These are phyloP conservation scores for Phylloporus sp. DNA, from an alignment of 1,284 basidiomycete genomes.

Conservation along the genomic window DNA sequence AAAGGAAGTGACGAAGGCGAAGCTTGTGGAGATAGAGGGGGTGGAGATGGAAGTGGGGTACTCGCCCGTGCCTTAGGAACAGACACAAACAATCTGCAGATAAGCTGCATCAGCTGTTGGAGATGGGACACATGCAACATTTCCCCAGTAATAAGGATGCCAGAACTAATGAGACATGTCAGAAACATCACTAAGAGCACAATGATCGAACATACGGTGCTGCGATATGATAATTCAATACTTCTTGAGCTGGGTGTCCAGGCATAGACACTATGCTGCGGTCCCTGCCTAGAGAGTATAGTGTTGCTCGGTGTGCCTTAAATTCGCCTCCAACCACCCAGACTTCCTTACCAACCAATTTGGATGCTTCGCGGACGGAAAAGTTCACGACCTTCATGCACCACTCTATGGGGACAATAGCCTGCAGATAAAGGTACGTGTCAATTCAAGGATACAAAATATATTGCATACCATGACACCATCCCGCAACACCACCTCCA, in stretches of 20 bases:
- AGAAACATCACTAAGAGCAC: background rate
- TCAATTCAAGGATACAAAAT: too few species aligned
- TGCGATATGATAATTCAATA: background rate
- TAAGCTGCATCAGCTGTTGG: background rate
- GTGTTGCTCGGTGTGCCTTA: background rate
- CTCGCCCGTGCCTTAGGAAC: background rate
- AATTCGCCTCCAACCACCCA: conserved; percentile 1
- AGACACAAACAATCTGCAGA: background rate
- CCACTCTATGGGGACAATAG: too few species aligned
- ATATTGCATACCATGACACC: too few species aligned
- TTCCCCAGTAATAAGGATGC: conserved; percentile 1
- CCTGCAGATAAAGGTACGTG: too few species aligned
- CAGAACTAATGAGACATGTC: background rate
- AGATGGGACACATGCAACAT: background rate
- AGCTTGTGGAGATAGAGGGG: background rate
- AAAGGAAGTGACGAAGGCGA: background rate
- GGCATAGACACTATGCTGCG: background rate
- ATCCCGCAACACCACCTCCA: too few species aligned
- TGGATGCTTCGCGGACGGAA: background rate
- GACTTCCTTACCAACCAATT: conserved; percentile 7
- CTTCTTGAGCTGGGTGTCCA: background rate
- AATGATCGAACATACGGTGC: background rate
- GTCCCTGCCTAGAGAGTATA: background rate
- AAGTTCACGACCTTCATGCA: too few species aligned
- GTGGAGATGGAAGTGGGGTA: background rate